phyloP scores from a whole-genome alignment of 768 basidiomycete species.

The Naganishia friedmannii region DNA sequence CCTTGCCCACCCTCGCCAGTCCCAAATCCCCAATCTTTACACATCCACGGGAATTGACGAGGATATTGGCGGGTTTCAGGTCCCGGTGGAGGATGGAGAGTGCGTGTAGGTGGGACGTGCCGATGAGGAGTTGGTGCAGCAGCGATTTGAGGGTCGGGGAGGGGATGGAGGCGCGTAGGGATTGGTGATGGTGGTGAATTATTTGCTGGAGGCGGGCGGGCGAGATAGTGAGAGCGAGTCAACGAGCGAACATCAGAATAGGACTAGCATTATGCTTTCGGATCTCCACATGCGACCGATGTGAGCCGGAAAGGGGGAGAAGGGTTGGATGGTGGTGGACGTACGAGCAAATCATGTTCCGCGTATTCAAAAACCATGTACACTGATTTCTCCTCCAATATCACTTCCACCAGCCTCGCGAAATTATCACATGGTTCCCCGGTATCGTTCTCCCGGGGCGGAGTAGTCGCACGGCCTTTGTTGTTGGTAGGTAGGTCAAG shows the following conservation, averaged over 20 bases:
- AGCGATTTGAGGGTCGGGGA: constrained; percentile 82
- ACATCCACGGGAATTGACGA: constrained; percentile 79
- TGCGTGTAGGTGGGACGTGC: constrained; percentile 89
- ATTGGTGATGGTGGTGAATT: constrained; percentile 95
- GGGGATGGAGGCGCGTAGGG: constrained; percentile 71
- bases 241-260: background rate
- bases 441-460: background rate
- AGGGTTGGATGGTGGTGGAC: constrained; percentile 48
- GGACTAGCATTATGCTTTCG: background rate
- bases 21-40: constrained; percentile 99
- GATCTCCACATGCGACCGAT: too few species aligned
- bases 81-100: constrained; percentile 94
- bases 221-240: background rate
- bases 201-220: constrained; percentile 68
- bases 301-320: background rate
- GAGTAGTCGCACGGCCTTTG: background rate
- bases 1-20: constrained; percentile 82
- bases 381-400: constrained; percentile 95
- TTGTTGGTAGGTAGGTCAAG: too few species aligned
- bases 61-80: constrained; percentile 97
- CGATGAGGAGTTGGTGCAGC: constrained; percentile 89
- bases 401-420: constrained; percentile 86
- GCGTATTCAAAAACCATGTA: constrained; percentile 99
- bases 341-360: constrained; percentile 92
- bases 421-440: constrained; percentile 73